Evolutionary conservation across 1,139 yeast genomes (phyloP), one percentile per base, ranked within the genome.

Genomic region (Yamadazyma epiphylla): DNA sequence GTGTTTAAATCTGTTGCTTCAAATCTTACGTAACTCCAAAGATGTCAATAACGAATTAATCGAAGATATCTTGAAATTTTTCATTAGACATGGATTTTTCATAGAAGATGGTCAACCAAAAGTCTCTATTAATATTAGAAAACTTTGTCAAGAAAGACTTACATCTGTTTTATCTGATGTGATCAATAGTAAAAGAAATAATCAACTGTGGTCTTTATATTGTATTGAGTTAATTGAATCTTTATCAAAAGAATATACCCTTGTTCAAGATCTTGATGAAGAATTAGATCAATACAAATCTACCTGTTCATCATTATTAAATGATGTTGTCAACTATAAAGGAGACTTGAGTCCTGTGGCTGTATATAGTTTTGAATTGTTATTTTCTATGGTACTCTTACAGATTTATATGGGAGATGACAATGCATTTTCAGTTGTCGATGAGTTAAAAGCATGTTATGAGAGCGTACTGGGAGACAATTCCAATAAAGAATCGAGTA

Each of bases 391-490:
- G 72, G 83, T 83, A 3, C 57, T 88, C 27, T 54, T 91, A 16
- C 96, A 88, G 51, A 67, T 89, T 25, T 88, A 80, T 49, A 64
- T 80, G 39, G 94, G 91, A 13, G 88, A 80, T 45, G 78, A 74
- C 32, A 97, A 89, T 39, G 82, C 95, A 0, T 77, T 83, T 4
- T 66, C 77, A 19, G 80, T 87, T 14, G 64, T 88, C 25, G 80
- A 78, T 23, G 98, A 89, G 49, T 60, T 89, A 33, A 77, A 70
- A 34, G 58, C 61, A 12, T 75, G 79, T 36, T 77, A 68, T 41
- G 66, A 68, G 22, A 36, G 29, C 11, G 54, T 63, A 19, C 60
- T 65, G 2, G 38, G 38, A n/a, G 36, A 33, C 33, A 48, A 39
- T 3, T 66, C 55, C n/a, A 21, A 19, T n/a, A 16, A 42, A 11